phyloP scores from a whole-genome alignment of 1,139 yeast genomes.

The Hansenula sp. region DNA sequence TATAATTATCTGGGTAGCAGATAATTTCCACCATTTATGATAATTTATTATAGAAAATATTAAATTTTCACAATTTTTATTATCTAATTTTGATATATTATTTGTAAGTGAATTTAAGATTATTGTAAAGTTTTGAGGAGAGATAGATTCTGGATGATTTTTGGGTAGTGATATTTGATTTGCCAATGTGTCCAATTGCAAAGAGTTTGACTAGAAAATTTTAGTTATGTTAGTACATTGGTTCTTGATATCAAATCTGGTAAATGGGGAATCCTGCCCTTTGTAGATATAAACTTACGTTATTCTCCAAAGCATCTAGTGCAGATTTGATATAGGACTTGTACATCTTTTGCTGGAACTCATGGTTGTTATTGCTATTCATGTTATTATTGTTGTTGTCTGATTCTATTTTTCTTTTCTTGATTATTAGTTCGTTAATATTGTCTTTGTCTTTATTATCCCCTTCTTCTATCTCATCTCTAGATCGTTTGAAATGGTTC shows the following conservation, averaged over 20 bases:
- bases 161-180: slow-evolving; percentile 39
- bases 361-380: neutral
- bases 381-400: neutral
- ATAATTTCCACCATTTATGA: slow-evolving; percentile 54
- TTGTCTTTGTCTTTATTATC: slow-evolving; percentile 3
- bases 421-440: slow-evolving; percentile 4
- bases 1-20: slow-evolving; percentile 36
- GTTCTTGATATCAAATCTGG: neutral
- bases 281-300: slow-evolving; percentile 35
- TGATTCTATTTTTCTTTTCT: slow-evolving; percentile 26
- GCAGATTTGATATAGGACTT: slow-evolving; percentile 64
- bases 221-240: slow-evolving; percentile 17
- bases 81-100: slow-evolving; percentile 46
- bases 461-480: slow-evolving; percentile 15
- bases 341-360: slow-evolving; percentile 47
- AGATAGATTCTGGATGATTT: slow-evolving; percentile 37
- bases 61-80: slow-evolving; percentile 37
- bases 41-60: slow-evolving; percentile 48
- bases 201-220: slow-evolving; percentile 30
- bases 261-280: too few species aligned
- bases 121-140: slow-evolving; percentile 36
- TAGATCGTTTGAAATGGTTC: slow-evolving; percentile 19
- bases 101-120: slow-evolving; percentile 44
- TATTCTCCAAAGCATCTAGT: slow-evolving; percentile 57
- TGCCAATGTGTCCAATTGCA: slow-evolving; percentile 42